These are phyloP conservation scores for Helianthus annuus DNA, from an alignment of 129 eudicot genomes.

Conservation along the genomic window HanXRQr2.0-SUNRISE NC_035434.2:4425849-4426348, in stretches of 20 bases:
- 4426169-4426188: conserved; percentile 66
- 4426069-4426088: not conserved
- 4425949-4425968: conserved; percentile 96
- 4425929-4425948: conserved; percentile 87
- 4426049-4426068: conserved; percentile 1
- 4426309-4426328: conserved; percentile 91
- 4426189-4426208: conserved; percentile 3
- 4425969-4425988: conserved; percentile 98
- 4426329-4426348: conserved; percentile 92
- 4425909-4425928: not conserved
- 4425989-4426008: conserved; percentile 99
- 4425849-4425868: not conserved
- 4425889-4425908: not conserved
- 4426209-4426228: conserved; percentile 11
- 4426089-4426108: conserved; percentile 55
- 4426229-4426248: not conserved
- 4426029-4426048: conserved; percentile 9
- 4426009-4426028: conserved; percentile 99
- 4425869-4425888: not conserved
- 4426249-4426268: conserved; percentile 52
- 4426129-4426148: conserved; percentile 87
- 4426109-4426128: conserved; percentile 97
- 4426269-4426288: conserved; percentile 69
- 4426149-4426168: conserved; percentile 51
- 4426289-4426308: conserved; percentile 80